Percentiles rank a stretch among this genome's conserved stretches.
Evolutionary conservation across 225 moss, liverwort and hornwort species (phyloP).

Genomic region (Thuidium tamariscinum): DNA sequence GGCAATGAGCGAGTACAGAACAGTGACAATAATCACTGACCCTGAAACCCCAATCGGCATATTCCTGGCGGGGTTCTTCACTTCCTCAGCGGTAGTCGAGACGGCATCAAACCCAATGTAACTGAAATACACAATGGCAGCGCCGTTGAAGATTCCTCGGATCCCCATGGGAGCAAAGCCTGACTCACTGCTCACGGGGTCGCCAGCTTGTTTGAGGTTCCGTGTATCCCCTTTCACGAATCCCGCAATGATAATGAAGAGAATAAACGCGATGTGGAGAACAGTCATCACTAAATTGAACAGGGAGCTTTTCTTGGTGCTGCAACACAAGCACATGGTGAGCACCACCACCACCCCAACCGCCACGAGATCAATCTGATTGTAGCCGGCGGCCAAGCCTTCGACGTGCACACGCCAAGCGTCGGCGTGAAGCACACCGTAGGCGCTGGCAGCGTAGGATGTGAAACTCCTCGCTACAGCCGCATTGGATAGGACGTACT

Average conservation of each 20-base stretch:
- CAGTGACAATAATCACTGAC: slow-evolving; percentile 56
- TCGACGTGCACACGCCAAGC: slow-evolving; percentile 60
- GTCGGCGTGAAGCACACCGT: slow-evolving; percentile 42
- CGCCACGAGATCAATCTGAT: slow-evolving; percentile 64
- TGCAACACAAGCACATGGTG: slow-evolving; percentile 68
- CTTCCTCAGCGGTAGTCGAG: slow-evolving; percentile 67
- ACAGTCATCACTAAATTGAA: slow-evolving; percentile 75
- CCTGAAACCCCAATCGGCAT: slow-evolving; percentile 63
- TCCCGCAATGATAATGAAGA: slow-evolving; percentile 71
- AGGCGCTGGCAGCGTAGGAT: slow-evolving; percentile 59
- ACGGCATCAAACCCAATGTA: slow-evolving; percentile 73
- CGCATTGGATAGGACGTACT: slow-evolving; percentile 87
- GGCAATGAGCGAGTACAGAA: slow-evolving; percentile 54
- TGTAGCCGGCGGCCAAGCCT: slow-evolving; percentile 37
- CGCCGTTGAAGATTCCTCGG: slow-evolving; percentile 56
- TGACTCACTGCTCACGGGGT: slow-evolving; percentile 22
- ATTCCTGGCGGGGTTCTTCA: slow-evolving; percentile 52
- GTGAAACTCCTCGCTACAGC: slow-evolving; percentile 92
- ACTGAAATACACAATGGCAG: slow-evolving; percentile 65
- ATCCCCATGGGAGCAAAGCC: slow-evolving; percentile 76
- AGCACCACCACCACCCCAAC: slow-evolving; percentile 51
- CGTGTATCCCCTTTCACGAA: slow-evolving; percentile 59
- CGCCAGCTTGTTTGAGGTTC: slow-evolving; percentile 46
- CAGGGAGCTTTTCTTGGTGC: slow-evolving; percentile 73
- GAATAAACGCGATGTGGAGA: slow-evolving; percentile 61